These are phyloP conservation scores for Cytospora piceae DNA, from an alignment of 2,329 filamentous ascomycete species.

Conservation along the genomic window DNA sequence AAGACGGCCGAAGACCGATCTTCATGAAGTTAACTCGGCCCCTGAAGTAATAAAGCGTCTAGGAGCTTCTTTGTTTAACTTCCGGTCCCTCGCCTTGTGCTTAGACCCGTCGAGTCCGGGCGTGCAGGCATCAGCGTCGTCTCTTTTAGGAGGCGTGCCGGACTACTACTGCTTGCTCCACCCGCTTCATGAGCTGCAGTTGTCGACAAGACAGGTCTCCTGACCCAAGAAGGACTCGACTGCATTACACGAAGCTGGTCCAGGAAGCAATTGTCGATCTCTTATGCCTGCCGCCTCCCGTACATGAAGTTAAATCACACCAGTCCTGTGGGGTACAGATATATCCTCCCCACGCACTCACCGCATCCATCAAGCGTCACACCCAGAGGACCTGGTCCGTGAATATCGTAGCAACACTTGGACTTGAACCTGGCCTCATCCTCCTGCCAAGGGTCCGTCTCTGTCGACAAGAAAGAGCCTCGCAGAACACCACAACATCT, in stretches of 20 bases:
- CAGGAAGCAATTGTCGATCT: conserved; percentile 47
- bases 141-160: conserved; percentile 39
- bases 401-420: conserved; percentile 19
- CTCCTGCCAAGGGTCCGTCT: background rate
- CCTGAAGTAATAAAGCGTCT: conserved; percentile 25
- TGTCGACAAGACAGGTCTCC: conserved; percentile 41
- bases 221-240: conserved; percentile 36
- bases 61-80: conserved; percentile 21
- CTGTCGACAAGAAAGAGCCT: background rate
- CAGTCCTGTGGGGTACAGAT: conserved; percentile 40
- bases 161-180: conserved; percentile 25
- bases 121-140: conserved; percentile 35
- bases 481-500: background rate
- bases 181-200: conserved; percentile 37
- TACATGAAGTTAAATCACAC: conserved; percentile 46
- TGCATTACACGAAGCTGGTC: conserved; percentile 32
- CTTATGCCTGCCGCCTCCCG: conserved; percentile 54
- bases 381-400: conserved; percentile 6
- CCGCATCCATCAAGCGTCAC: conserved; percentile 32
- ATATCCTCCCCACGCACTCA: conserved; percentile 36
- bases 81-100: conserved; percentile 16
- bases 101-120: conserved; percentile 20
- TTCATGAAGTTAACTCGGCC: conserved; percentile 20
- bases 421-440: conserved; percentile 28
- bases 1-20: conserved; percentile 23